Evolutionary conservation across 2,329 filamentous ascomycete species (phyloP).

Genomic region (Ilyonectria destructans): DNA sequence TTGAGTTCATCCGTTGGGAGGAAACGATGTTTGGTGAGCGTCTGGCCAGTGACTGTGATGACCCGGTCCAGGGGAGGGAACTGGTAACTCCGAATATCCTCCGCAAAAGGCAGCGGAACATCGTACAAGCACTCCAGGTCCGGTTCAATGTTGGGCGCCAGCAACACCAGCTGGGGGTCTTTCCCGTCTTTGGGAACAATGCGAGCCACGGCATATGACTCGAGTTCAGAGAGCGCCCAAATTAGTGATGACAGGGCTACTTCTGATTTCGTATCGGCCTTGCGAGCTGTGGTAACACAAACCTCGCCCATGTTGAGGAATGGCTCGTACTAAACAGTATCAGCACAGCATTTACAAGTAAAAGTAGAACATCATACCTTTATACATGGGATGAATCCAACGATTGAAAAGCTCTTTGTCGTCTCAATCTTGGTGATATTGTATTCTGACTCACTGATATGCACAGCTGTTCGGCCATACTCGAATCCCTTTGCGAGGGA

Average conservation of each 20-base stretch:
- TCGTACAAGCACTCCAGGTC: constrained; percentile 91
- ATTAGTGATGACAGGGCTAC: constrained; percentile 92
- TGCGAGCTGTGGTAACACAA: constrained; percentile 83
- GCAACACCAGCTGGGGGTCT: constrained; percentile 81
- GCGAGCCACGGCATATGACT: constrained; percentile 89
- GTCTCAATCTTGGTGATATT: constrained; percentile 93
- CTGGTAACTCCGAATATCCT: constrained; percentile 91
- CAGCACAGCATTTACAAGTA: constrained; percentile 23
- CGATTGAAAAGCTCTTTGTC: constrained; percentile 80
- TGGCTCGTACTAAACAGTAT: constrained; percentile 77
- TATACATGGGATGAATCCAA: constrained; percentile 86
- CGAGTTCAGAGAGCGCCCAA: constrained; percentile 87
- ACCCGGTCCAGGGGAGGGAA: constrained; percentile 93
- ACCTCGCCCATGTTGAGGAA: constrained; percentile 89
- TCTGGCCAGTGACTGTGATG: constrained; percentile 87
- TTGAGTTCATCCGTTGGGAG: constrained; percentile 83
- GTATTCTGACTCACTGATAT: constrained; percentile 88
- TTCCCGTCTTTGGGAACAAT: constrained; percentile 89
- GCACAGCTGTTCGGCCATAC: constrained; percentile 93
- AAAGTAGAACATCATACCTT: constrained; percentile 66
- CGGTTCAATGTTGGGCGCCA: constrained; percentile 85
- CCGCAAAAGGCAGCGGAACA: constrained; percentile 91
- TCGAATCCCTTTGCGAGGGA: constrained; percentile 93
- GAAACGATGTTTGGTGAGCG: constrained; percentile 85
- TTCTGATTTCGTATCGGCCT: constrained; percentile 84